phyloP scores from a whole-genome alignment of 768 basidiomycete genomes.

The Leucocoprinus birnbaumii region DNA sequence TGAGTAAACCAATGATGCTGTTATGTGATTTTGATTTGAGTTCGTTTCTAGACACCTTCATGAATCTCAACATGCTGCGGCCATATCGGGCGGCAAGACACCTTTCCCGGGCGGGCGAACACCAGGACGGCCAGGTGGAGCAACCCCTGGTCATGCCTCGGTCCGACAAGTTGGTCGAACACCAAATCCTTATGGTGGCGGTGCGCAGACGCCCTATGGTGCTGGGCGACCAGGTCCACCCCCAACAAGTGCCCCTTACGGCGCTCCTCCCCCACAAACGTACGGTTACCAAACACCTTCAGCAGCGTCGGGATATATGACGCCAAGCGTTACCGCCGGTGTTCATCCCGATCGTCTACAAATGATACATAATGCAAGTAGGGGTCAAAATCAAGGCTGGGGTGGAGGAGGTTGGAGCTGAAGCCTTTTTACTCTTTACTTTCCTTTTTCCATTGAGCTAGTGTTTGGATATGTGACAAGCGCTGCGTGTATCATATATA shows the following conservation, averaged over 20 bases:
- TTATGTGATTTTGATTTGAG: not conserved
- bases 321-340: slow-evolving; percentile 41
- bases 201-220: slow-evolving; percentile 41
- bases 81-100: slow-evolving; percentile 66
- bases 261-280: slow-evolving; percentile 19
- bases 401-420: slow-evolving; percentile 21
- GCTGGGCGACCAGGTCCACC: slow-evolving; percentile 18
- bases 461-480: slow-evolving; percentile 2
- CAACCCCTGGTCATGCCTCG: slow-evolving; percentile 81
- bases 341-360: slow-evolving; percentile 69
- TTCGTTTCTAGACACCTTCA: slow-evolving; percentile 58
- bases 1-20: slow-evolving; percentile 24
- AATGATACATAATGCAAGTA: slow-evolving; percentile 46
- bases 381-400: slow-evolving; percentile 22
- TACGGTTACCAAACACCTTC: slow-evolving; percentile 52
- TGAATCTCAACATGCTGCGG: slow-evolving; percentile 67
- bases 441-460: not conserved
- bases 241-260: slow-evolving; percentile 24
- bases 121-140: slow-evolving; percentile 70
- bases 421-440: slow-evolving; percentile 1
- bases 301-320: slow-evolving; percentile 33
- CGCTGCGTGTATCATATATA: slow-evolving; percentile 9
- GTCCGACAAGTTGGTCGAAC: slow-evolving; percentile 71
- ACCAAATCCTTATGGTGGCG: slow-evolving; percentile 71
- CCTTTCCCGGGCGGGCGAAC: slow-evolving; percentile 79